Evolutionary conservation across 2,329 filamentous ascomycete species (phyloP), one percentile per base, ranked within the genome.

Genomic region (Lachnellula hyalina): DNA sequence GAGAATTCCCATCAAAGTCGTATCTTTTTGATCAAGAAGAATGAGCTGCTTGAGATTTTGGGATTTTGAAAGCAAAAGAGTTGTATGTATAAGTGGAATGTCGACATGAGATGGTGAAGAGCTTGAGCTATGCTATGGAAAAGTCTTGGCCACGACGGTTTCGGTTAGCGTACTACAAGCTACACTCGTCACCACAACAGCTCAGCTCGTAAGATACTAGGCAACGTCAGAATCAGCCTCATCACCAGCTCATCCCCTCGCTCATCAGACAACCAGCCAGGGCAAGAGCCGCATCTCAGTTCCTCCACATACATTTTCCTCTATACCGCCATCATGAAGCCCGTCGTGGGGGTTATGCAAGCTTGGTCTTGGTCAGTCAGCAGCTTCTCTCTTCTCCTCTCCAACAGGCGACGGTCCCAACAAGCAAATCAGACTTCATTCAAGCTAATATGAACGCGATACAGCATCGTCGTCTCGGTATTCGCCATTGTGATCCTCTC

Each of bases 311-410:
- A n/a, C 46, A 40, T 45, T 17, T 4, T 40, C 47, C n/a, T 11
- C 12, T 47, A 32, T 49, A 46, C 19, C 53, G 48, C 34, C 61
- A 67, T 56, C 41, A 96, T 96, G 92, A 96, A 96, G 86, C 92
- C 93, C 65, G 79, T 97, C 70, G 89, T 97, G 66, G 88, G 90
- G 70, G 86, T 90, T 63, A 82, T 92, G 77, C 92, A 96, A 77
- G 93, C 92, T 69, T 96, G 92, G 91, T 90, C 86, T 77, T 96
- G 92, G 92, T 96, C 78, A 70, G 92, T 96, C 78, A 70, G 84
- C 72, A 56, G 47, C 53, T 55, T 54, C 50, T 45, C 48, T 48
- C 47, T 44, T 45, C 49, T 49, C 28, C 41, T 55, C 53, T 51
- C 32, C 40, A 34, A 21, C 2, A 2, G 23, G 17, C 8, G 1